These are phyloP conservation scores for Malus sylvestris DNA, from an alignment of 306 rosid genomes.

Conservation along the genomic window DNA sequence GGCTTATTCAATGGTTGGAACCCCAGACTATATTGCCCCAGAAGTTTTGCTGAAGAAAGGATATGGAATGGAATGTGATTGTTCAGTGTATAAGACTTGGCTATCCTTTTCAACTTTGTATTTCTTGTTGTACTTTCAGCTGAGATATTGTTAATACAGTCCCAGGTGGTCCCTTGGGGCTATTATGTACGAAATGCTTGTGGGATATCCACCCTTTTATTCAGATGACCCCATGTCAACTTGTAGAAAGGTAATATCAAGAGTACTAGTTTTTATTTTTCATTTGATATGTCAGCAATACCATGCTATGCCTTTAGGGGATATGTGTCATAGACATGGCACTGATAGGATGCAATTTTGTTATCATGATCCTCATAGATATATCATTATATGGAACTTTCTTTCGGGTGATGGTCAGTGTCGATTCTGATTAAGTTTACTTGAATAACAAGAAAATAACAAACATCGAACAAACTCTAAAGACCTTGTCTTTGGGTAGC, in stretches of 20 bases:
- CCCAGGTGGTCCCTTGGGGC: constrained; percentile 99
- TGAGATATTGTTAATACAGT: constrained; percentile 26
- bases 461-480: too few species aligned
- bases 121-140: constrained; percentile 12
- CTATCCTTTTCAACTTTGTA: background rate
- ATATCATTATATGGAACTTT: background rate
- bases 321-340: background rate
- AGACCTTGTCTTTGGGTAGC: too few species aligned
- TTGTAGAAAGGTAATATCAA: constrained; percentile 79
- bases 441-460: too few species aligned
- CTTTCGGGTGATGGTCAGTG: background rate
- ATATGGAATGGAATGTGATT: constrained; percentile 99
- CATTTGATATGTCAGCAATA: background rate
- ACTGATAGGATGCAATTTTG: background rate
- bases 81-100: constrained; percentile 37
- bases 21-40: constrained; percentile 98
- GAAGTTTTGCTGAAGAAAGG: constrained; percentile 98
- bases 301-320: background rate
- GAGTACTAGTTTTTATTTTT: constrained; percentile 4
- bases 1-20: constrained; percentile 99
- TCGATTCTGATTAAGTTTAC: too few species aligned
- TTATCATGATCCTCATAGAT: background rate
- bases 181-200: constrained; percentile 98
- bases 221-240: constrained; percentile 97
- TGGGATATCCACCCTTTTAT: constrained; percentile 95